Base-by-base conservation (phyloP, 352 stramenopile species). In the Globisporangium middletonii region DNA sequence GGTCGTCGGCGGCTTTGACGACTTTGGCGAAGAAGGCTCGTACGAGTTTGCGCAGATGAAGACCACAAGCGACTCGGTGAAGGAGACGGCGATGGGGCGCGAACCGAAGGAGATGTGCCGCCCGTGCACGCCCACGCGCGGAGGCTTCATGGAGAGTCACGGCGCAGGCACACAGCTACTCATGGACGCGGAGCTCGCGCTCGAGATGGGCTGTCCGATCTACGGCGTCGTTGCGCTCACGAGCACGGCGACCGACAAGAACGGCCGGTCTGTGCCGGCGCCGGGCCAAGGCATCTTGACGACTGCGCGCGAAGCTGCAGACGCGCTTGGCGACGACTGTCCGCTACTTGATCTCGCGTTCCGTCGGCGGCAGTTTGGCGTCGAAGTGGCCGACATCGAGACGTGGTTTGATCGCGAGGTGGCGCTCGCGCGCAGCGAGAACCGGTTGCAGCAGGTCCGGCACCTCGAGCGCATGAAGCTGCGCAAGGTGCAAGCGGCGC, bases 31-130 rank as follows among this genome's bases (percentile, higher is more conserved):
- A 60, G 83, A 93, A 63, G 71, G 79, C 26, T 76, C 83, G 46
- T 90, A 88, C 63, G 85, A 95, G 63, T 96, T 96, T 55, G 87
- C 86, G 33, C 83, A 93, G 59, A 96, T 95, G 87, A 92, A 94
- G 64, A 83, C 87, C 4, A 96, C 80, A 2, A 94, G 79, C 53
- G 81, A 92, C 66, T 91, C 87, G 0, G 76, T 86, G 4, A 91
- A 95, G 71, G 87, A 96, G 42, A 62, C 63, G 0, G 62, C 55
- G 3, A 93, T 92, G 83, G 87, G 83, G 23, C 83, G 87, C 30
- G 79, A 87, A 15, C 80, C 85, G 3, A 72, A 77, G 50, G 87
- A 95, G 55, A 92, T 93, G 79, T 94, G 83, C 49, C 82, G 87
- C 42, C 85, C 85, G 43, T 95, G 85, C 68, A 77, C 83, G 30